phyloP scores from a whole-genome alignment of 441 rosid genomes.

The Pelargonium australe region DNA sequence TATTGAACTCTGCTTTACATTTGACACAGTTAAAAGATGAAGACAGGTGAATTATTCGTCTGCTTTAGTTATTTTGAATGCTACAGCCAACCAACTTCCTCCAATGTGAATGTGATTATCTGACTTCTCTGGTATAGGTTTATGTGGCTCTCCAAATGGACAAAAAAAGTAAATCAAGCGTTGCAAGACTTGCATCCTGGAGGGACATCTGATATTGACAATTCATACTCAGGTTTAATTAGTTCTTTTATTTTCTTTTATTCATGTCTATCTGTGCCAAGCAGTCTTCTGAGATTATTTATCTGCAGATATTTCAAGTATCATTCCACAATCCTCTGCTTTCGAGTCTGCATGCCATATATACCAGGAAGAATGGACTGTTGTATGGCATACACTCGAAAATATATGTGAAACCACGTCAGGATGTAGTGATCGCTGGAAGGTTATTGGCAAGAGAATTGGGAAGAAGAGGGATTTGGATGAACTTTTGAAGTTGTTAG shows the following conservation, averaged over 20 bases:
- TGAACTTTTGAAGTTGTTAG: conserved; percentile 73
- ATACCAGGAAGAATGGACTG: conserved; percentile 48
- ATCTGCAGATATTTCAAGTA: conserved; percentile 37
- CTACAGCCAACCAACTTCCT: background rate
- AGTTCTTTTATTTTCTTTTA: background rate
- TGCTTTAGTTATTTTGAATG: background rate
- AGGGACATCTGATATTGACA: conserved; percentile 25
- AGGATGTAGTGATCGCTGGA: conserved; percentile 66
- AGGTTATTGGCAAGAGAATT: conserved; percentile 44
- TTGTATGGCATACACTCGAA: conserved; percentile 47
- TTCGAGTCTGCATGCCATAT: conserved; percentile 26
- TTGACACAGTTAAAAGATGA: conserved; percentile 33
- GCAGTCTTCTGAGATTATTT: conserved; percentile 17
- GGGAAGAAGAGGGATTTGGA: conserved; percentile 72
- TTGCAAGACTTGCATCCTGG: conserved; percentile 30
- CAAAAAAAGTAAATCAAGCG: conserved; percentile 32
- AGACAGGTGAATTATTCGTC: conserved; percentile 44
- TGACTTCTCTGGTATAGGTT: conserved; percentile 39
- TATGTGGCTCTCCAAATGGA: conserved; percentile 59
- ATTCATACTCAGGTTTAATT: conserved; percentile 9
- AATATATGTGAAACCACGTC: conserved; percentile 37
- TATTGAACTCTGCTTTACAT: conserved; percentile 36
- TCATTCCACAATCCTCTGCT: conserved; percentile 19
- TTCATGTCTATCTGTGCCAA: background rate
- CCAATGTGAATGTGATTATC: conserved; percentile 1